Conservation (phyloP, 495 filamentous ascomycete species). For the Neurospora discreta region DNA sequence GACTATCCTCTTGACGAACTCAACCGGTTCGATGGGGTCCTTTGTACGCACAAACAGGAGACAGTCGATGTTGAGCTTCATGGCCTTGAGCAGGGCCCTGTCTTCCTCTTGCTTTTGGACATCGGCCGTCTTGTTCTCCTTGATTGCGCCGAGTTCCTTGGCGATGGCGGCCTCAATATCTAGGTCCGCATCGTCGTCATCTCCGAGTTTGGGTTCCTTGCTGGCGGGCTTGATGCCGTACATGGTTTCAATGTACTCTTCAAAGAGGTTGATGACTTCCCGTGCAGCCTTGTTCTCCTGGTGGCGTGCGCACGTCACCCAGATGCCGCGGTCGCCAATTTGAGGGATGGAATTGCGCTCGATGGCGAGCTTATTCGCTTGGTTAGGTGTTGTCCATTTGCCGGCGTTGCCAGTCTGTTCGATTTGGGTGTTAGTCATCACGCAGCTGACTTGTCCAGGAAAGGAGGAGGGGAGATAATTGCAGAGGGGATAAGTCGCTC, state of each 20-base stretch:
- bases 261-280: conserved; percentile 64
- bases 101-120: conserved; percentile 1
- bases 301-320: conserved; percentile 75
- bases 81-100: conserved; percentile 44
- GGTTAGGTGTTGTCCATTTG: conserved; percentile 46
- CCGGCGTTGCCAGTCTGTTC: conserved; percentile 36
- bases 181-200: conserved; percentile 29
- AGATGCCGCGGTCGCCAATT: conserved; percentile 74
- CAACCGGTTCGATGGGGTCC: conserved; percentile 66
- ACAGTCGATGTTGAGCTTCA: conserved; percentile 69
- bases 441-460: neutral
- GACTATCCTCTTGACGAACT: conserved; percentile 67
- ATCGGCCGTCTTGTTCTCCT: conserved; percentile 34
- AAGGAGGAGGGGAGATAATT: neutral
- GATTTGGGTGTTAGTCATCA: neutral
- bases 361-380: conserved; percentile 29
- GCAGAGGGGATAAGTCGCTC: neutral
- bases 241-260: conserved; percentile 53
- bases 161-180: conserved; percentile 80
- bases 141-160: conserved; percentile 61
- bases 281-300: conserved; percentile 66
- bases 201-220: conserved; percentile 19
- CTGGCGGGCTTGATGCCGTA: conserved; percentile 37
- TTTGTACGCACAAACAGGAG: conserved; percentile 56
- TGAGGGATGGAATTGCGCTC: conserved; percentile 39